A percentile compares a stretch with the other conserved stretches of the same genome.
phyloP scores from a whole-genome alignment of 164 flowering plant species.

The Sextonia rubra region DNA sequence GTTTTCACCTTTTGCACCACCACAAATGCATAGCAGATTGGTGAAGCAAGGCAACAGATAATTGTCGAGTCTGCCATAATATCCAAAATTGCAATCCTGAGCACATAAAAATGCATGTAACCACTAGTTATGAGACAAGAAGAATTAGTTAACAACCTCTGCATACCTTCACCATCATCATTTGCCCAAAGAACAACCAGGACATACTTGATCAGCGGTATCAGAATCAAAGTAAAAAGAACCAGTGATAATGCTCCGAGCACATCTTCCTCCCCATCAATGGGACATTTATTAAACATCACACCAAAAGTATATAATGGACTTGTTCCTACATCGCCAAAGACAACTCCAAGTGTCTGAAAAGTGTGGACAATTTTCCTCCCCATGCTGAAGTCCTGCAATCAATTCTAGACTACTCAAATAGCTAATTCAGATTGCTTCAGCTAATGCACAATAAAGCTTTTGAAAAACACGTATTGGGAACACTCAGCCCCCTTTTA shows the following conservation, averaged over 20 bases:
- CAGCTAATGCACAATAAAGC: background rate
- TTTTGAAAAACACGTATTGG: too few relatives aligned
- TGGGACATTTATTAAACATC: constrained; percentile 84
- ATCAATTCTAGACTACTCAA: constrained; percentile 16
- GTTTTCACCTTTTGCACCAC: background rate
- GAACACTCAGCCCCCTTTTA: too few relatives aligned
- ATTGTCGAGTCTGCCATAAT: background rate
- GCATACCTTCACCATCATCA: constrained; percentile 98
- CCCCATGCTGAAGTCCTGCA: constrained; percentile 73
- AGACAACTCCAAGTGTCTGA: constrained; percentile 96
- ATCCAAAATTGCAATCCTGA: background rate
- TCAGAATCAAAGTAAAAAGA: constrained; percentile 76
- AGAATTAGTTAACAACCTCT: background rate
- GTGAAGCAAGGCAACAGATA: background rate
- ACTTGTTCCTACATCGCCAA: constrained; percentile 99
- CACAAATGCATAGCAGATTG: background rate
- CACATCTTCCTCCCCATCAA: constrained; percentile 72
- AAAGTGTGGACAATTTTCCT: constrained; percentile 61
- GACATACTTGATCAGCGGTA: constrained; percentile 83
- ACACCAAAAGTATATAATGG: constrained; percentile 93
- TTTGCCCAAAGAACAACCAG: constrained; percentile 93
- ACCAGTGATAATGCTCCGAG: constrained; percentile 91
- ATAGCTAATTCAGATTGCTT: background rate
- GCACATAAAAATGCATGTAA: background rate
- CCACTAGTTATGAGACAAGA: background rate